These are phyloP conservation scores for Trypanosoma platydactyli DNA, from an alignment of 208 protist species.

Conservation along the genomic window DNA sequence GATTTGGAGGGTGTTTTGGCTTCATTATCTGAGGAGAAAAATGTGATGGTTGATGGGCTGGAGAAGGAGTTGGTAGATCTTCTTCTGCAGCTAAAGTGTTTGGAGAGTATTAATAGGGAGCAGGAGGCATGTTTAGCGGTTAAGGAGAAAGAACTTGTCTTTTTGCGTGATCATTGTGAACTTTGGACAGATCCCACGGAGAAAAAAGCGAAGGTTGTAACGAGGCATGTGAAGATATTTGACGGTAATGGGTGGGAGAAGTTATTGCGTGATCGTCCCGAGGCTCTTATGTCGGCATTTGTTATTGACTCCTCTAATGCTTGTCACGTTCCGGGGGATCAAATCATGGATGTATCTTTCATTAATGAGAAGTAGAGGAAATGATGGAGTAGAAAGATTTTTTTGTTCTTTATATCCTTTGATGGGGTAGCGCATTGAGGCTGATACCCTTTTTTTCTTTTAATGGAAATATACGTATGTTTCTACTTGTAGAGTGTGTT, in stretches of 20 bases:
- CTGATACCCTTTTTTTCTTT: slow-evolving; percentile 18
- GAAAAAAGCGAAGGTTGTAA: slow-evolving; percentile 45
- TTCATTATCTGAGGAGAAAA: slow-evolving; percentile 8
- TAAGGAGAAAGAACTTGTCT: slow-evolving; percentile 41
- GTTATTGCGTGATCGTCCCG: slow-evolving; percentile 46
- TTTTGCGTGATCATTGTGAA: slow-evolving; percentile 36
- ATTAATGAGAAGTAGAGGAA: slow-evolving; percentile 18
- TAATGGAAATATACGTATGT: not conserved
- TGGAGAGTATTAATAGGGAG: slow-evolving; percentile 17
- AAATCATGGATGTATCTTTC: slow-evolving; percentile 46
- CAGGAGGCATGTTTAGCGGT: slow-evolving; percentile 17
- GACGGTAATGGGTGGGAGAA: slow-evolving; percentile 54
- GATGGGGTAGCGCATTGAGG: not conserved
- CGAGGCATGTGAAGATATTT: slow-evolving; percentile 56
- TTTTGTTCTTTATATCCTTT: not conserved
- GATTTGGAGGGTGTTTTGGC: slow-evolving; percentile 4
- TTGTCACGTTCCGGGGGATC: slow-evolving; percentile 61
- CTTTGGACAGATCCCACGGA: slow-evolving; percentile 32
- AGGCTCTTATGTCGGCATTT: slow-evolving; percentile 59
- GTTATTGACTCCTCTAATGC: slow-evolving; percentile 67
- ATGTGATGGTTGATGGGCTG: slow-evolving; percentile 3
- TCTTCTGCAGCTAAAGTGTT: slow-evolving; percentile 25
- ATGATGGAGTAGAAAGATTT: not conserved
- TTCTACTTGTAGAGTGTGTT: no score
- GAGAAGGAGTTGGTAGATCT: slow-evolving; percentile 29